These are phyloP conservation scores for Pseudogymnoascus sp. DNA, from an alignment of 2,329 filamentous ascomycete species.

Conservation along the genomic window DNA sequence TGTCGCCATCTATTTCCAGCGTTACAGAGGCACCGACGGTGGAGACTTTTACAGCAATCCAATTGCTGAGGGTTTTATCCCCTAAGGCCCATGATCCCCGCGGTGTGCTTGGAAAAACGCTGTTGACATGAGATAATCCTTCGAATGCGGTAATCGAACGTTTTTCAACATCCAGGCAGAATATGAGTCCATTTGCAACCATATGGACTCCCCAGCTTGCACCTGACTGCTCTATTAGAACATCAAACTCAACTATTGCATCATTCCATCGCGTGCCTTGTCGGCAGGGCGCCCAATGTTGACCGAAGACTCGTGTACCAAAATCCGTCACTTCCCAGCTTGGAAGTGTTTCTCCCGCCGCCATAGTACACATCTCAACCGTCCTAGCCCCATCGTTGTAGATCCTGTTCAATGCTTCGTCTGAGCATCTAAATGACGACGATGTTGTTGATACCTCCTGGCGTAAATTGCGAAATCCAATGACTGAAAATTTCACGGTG, in stretches of 20 bases:
- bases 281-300: conserved; percentile 22
- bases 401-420: conserved; percentile 19
- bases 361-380: conserved; percentile 20
- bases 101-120: conserved; percentile 18
- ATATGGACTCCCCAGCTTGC: conserved; percentile 22
- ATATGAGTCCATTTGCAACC: conserved; percentile 22
- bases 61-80: conserved; percentile 11
- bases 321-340: conserved; percentile 20
- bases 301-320: conserved; percentile 18
- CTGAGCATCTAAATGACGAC: conserved; percentile 18
- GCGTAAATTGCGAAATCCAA: conserved; percentile 17
- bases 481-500: conserved; percentile 16
- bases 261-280: conserved; percentile 20
- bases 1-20: conserved; percentile 12
- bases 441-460: conserved; percentile 13
- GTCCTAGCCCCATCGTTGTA: conserved; percentile 20
- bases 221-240: conserved; percentile 17
- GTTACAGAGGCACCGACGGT: conserved; percentile 11
- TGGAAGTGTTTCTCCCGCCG: conserved; percentile 18
- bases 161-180: conserved; percentile 16
- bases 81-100: conserved; percentile 15
- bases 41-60: conserved; percentile 14
- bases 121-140: conserved; percentile 17
- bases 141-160: conserved; percentile 17
- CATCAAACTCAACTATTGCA: conserved; percentile 16